phyloP scores from a whole-genome alignment of 257 asterid species.

The Solanum rostratum region DNA sequence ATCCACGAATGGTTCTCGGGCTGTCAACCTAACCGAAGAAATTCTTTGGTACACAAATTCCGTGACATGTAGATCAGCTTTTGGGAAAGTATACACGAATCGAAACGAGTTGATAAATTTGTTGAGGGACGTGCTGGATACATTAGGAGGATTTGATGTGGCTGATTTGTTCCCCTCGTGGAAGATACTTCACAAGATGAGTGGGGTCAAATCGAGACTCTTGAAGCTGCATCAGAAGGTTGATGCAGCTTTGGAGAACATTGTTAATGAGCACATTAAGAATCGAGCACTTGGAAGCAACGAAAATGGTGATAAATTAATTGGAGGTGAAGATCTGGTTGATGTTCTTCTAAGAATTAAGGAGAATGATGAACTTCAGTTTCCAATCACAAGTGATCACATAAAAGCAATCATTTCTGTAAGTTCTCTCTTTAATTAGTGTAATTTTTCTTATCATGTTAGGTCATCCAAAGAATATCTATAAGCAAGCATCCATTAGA shows the following conservation, averaged over 20 bases:
- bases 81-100: neutral
- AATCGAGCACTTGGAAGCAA: neutral
- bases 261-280: slow-evolving; percentile 5
- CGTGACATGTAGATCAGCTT: neutral
- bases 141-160: slow-evolving; percentile 4
- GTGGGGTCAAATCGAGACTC: neutral
- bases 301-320: neutral
- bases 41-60: neutral
- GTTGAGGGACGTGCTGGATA: neutral
- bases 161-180: slow-evolving; percentile 14
- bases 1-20: neutral
- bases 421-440: neutral
- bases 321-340: slow-evolving; percentile 9
- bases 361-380: neutral
- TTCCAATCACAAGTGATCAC: neutral
- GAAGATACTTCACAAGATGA: neutral
- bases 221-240: neutral
- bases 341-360: slow-evolving; percentile 13
- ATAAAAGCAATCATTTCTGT: slow-evolving; percentile 10
- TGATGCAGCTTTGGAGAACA: neutral
- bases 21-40: neutral
- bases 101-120: neutral
- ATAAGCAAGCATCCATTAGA: neutral
- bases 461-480: neutral
- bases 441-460: neutral